phyloP scores from a whole-genome alignment of 306 rosid genomes.

The Cicer cuneatum region DNA sequence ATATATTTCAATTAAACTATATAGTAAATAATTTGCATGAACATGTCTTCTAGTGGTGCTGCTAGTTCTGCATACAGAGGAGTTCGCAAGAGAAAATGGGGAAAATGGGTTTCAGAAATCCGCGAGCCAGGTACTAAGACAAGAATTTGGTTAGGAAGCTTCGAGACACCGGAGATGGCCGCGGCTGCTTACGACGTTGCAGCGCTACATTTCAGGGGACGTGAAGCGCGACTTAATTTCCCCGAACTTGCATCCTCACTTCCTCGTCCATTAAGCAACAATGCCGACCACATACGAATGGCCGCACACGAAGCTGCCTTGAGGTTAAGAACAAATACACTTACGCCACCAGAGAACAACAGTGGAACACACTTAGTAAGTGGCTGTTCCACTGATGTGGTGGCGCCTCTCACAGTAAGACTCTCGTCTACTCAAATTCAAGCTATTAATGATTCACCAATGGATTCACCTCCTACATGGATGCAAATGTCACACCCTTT shows the following conservation, averaged over 20 bases:
- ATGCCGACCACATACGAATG: slow-evolving; percentile 72
- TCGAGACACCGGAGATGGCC: slow-evolving; percentile 80
- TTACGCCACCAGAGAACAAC: not conserved
- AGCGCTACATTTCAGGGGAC: slow-evolving; percentile 74
- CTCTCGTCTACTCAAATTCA: slow-evolving; percentile 61
- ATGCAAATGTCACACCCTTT: slow-evolving; percentile 52
- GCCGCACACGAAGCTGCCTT: slow-evolving; percentile 87
- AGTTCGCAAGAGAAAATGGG: slow-evolving; percentile 98
- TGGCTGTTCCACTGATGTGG: not conserved
- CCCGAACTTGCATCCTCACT: slow-evolving; percentile 63
- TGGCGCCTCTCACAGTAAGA: slow-evolving; percentile 48
- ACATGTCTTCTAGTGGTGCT: slow-evolving; percentile 55
- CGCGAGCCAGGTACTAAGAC: slow-evolving; percentile 87
- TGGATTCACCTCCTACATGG: slow-evolving; percentile 61
- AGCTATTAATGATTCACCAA: slow-evolving; percentile 61
- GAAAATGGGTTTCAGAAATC: slow-evolving; percentile 96
- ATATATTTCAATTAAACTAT: not conserved
- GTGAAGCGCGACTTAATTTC: slow-evolving; percentile 71
- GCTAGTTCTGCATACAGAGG: slow-evolving; percentile 76
- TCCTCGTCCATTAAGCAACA: slow-evolving; percentile 69
- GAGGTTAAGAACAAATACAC: slow-evolving; percentile 40
- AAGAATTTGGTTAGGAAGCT: slow-evolving; percentile 91
- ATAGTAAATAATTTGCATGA: slow-evolving; percentile 43
- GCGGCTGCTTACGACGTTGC: slow-evolving; percentile 94
- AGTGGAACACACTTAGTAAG: not conserved